Conservation (phyloP, 1,139 yeast species). For the Zygosaccharomyces sapae region DNA sequence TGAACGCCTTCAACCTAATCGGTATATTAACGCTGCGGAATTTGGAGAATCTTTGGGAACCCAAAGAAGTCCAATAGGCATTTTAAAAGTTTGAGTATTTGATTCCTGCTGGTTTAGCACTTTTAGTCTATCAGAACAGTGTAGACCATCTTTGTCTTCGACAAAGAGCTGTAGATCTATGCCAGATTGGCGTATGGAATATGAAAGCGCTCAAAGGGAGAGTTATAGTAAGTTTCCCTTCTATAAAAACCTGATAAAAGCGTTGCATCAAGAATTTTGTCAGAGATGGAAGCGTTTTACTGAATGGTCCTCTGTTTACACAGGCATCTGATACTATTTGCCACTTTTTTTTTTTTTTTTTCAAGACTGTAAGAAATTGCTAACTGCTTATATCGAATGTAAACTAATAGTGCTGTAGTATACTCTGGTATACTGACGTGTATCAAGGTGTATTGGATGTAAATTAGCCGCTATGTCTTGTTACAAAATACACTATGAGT, state of each 20-base stretch:
- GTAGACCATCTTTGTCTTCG: not conserved
- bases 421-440: too few relatives aligned
- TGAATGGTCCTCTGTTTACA: constrained; percentile 18
- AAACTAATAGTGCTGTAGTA: not conserved
- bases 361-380: constrained; percentile 17
- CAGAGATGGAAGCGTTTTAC: constrained; percentile 10
- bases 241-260: constrained; percentile 15
- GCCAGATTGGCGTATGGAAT: not conserved
- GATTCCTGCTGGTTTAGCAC: not conserved
- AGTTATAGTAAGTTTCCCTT: constrained; percentile 9
- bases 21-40: not conserved
- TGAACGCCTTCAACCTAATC: not conserved
- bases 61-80: not conserved
- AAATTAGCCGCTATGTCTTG: too few relatives aligned
- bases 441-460: too few relatives aligned
- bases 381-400: constrained; percentile 12
- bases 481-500: too few relatives aligned
- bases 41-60: not conserved
- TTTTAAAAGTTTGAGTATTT: not conserved
- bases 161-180: not conserved
- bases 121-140: not conserved
- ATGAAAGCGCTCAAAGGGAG: constrained; percentile 1
- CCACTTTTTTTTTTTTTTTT: constrained; percentile 19
- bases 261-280: constrained; percentile 13
- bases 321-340: constrained; percentile 17